phyloP scores from a whole-genome alignment of 495 filamentous ascomycete genomes.

The Penicillium goetzii region DNA sequence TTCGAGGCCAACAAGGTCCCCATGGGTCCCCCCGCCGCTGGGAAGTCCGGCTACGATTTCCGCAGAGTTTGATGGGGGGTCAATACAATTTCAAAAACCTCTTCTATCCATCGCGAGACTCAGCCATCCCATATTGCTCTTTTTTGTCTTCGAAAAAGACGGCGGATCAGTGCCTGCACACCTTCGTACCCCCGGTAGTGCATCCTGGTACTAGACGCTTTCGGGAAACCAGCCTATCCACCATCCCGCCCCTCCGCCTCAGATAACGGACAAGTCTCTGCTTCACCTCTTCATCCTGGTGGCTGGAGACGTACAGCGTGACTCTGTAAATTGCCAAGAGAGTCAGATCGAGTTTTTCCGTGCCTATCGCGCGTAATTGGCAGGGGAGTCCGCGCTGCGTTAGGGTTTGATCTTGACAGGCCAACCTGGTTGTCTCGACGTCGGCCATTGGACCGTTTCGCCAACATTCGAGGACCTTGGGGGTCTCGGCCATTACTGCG shows the following conservation, averaged over 20 bases:
- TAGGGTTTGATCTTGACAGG: conserved; percentile 24
- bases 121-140: neutral
- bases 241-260: neutral
- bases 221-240: conserved; percentile 9
- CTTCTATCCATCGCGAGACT: neutral
- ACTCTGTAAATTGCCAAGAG: conserved; percentile 18
- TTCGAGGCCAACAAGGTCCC: conserved; percentile 35
- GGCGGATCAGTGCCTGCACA: neutral
- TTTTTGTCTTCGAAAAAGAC: neutral
- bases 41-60: conserved; percentile 15
- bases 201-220: conserved; percentile 8
- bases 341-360: neutral
- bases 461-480: conserved; percentile 34
- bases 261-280: neutral
- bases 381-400: conserved; percentile 1
- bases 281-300: conserved; percentile 12
- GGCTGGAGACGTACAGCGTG: neutral
- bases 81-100: neutral
- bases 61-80: conserved; percentile 27
- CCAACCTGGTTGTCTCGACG: conserved; percentile 22
- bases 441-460: conserved; percentile 23
- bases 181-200: neutral
- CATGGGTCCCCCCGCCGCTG: conserved; percentile 31
- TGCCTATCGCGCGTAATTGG: conserved; percentile 12
- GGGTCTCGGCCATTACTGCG: conserved; percentile 24